Evolutionary conservation across 2,329 filamentous ascomycete species (phyloP).

Genomic region (Exserohilum rostratum): DNA sequence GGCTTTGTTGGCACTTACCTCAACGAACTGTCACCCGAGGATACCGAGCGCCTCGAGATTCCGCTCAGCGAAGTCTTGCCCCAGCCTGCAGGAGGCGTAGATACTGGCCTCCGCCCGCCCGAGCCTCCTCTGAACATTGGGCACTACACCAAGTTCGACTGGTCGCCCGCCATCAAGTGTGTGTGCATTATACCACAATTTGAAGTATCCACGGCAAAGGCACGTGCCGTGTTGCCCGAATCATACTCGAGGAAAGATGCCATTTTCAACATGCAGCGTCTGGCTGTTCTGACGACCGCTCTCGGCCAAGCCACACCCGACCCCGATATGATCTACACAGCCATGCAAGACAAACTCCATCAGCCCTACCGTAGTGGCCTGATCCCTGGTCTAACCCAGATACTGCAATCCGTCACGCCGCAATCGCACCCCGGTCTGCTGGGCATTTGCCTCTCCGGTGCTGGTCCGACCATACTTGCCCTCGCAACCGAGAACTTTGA

Average conservation of each 20-base stretch:
- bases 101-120: slow-evolving; percentile 85
- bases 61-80: slow-evolving; percentile 93
- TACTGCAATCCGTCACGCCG: slow-evolving; percentile 89
- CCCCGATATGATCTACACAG: slow-evolving; percentile 91
- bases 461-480: slow-evolving; percentile 92
- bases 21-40: slow-evolving; percentile 86
- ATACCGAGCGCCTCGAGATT: slow-evolving; percentile 89
- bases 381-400: slow-evolving; percentile 89
- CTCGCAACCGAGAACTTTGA: slow-evolving; percentile 90
- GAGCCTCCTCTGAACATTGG: slow-evolving; percentile 91
- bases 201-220: slow-evolving; percentile 91
- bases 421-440: slow-evolving; percentile 84
- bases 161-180: slow-evolving; percentile 94
- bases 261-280: slow-evolving; percentile 94
- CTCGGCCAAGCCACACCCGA: slow-evolving; percentile 89
- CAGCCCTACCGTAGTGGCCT: slow-evolving; percentile 92
- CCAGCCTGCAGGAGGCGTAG: slow-evolving; percentile 84
- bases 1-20: slow-evolving; percentile 97
- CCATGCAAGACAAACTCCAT: slow-evolving; percentile 98
- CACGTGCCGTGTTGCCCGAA: slow-evolving; percentile 81
- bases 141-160: slow-evolving; percentile 93
- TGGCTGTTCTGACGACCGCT: slow-evolving; percentile 87
- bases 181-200: slow-evolving; percentile 96
- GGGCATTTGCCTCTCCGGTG: slow-evolving; percentile 92
- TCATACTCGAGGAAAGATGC: slow-evolving; percentile 82